Conservation (phyloP, 2,329 filamentous ascomycete species). For the Pleomassaria siparia region DNA sequence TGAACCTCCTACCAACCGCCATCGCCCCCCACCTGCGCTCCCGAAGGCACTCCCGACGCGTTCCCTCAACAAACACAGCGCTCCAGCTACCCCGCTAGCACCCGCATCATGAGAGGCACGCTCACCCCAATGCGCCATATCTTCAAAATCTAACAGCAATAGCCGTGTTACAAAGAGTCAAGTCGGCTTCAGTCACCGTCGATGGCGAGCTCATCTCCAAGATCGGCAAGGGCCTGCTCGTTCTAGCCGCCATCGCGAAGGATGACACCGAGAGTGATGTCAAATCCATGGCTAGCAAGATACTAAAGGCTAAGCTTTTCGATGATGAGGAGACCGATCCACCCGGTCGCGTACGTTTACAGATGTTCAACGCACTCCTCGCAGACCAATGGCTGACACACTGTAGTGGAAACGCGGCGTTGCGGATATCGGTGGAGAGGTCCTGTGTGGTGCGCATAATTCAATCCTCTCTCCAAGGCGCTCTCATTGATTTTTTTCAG, state of each 20-base stretch:
- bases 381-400: constrained; percentile 13
- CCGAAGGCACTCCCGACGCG: neutral
- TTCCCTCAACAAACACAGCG: neutral
- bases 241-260: constrained; percentile 88
- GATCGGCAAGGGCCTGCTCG: constrained; percentile 85
- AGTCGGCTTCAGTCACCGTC: constrained; percentile 93
- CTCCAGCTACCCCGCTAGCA: constrained; percentile 8
- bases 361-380: neutral
- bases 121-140: constrained; percentile 7
- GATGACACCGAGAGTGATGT: constrained; percentile 89
- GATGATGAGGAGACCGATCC: constrained; percentile 71
- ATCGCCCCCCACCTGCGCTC: neutral
- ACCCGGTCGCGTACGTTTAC: constrained; percentile 56
- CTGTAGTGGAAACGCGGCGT: constrained; percentile 86
- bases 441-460: constrained; percentile 77
- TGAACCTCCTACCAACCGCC: neutral
- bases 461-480: neutral
- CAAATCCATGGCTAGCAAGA: constrained; percentile 78
- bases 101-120: constrained; percentile 25
- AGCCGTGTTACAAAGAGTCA: constrained; percentile 92
- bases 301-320: constrained; percentile 90
- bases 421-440: constrained; percentile 82
- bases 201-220: constrained; percentile 87
- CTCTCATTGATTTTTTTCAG: constrained; percentile 50
- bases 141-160: constrained; percentile 20